phyloP scores from a whole-genome alignment of 129 eudicot species.

The Flaveria trinervia region DNA sequence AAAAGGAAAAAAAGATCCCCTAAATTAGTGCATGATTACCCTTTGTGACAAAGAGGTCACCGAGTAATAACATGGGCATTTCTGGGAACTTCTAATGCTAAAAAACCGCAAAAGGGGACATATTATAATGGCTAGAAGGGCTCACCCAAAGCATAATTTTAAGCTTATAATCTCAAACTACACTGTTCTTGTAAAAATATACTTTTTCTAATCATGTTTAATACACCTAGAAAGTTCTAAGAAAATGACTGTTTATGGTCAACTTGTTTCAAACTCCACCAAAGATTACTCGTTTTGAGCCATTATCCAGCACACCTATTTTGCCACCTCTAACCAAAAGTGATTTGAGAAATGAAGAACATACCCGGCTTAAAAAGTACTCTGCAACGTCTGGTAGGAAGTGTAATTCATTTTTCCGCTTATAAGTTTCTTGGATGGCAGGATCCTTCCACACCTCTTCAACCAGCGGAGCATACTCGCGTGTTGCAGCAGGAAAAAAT shows the following conservation, averaged over 20 bases:
- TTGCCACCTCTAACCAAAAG: slow-evolving; percentile 4
- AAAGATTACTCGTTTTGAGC: not conserved
- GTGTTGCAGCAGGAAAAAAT: slow-evolving; percentile 96
- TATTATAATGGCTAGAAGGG: not conserved
- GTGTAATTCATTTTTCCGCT: slow-evolving; percentile 78
- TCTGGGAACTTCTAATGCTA: not conserved
- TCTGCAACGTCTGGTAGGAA: slow-evolving; percentile 96
- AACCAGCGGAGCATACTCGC: slow-evolving; percentile 94
- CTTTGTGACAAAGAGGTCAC: not conserved
- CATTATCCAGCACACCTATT: not conserved
- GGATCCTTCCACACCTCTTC: slow-evolving; percentile 99
- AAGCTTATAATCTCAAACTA: not conserved
- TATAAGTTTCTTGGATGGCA: slow-evolving; percentile 88
- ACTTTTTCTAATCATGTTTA: not conserved
- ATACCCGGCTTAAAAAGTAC: slow-evolving; percentile 91
- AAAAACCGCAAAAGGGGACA: not conserved
- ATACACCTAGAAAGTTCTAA: not conserved
- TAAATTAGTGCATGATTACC: not conserved
- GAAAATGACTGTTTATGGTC: not conserved
- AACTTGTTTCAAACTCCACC: not conserved
- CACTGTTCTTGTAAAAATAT: not conserved
- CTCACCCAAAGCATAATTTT: not conserved
- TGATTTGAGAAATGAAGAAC: slow-evolving; percentile 5
- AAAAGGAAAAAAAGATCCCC: not conserved
- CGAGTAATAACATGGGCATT: not conserved